Base-by-base conservation (phyloP, 495 filamentous ascomycete genomes). In the Lophium mytilinum region DNA sequence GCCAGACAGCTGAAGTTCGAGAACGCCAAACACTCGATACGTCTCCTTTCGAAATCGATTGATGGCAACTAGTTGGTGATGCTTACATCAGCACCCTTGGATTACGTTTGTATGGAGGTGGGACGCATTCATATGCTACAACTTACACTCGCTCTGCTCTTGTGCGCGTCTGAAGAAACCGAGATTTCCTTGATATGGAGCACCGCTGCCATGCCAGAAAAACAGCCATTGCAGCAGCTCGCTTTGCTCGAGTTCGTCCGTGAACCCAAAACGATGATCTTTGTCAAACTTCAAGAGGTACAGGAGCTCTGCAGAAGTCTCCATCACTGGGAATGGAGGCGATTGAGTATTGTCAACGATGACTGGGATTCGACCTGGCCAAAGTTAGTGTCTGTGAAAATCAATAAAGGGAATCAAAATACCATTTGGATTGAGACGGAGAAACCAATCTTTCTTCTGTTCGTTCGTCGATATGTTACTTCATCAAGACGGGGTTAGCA, bases 391-490 rank as follows among this genome's bases (percentile, higher is more conserved):
- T 55, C 8, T 18, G 21, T 17, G 17, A 42, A 40, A 18, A 57
- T 30, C 9, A 35, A 45, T 30, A 54, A 11, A 41, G 4, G 8
- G 53, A 30, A 8, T 33, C 1, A 35, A 47, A 10, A 18, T 56
- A 53, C 56, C 72, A 53, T 76, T 78, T 52, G 76, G 75, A 51
- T 79, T 68, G 35, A 81, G 68, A 33, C 73, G 69, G 17, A 82
- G 68, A 57, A 81, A 82, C 79, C 78, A 82, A 33, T 79, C 75
- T 48, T 80, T 76, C 71, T 81, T 82, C 57, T 82, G 78, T 56
- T 79, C 77, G 52, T 80, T 79, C 52, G 75, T 82, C 10, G 35
- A 40, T 14, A 17, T 14, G 19, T 41, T 6, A 40, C 37, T 53
- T 35, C 49, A 68, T 70, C 45, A 80, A 76, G 57, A 80, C 69